These are phyloP conservation scores for Rauvolfia tetraphylla DNA, from an alignment of 257 asterid species.

Conservation along the genomic window DNA sequence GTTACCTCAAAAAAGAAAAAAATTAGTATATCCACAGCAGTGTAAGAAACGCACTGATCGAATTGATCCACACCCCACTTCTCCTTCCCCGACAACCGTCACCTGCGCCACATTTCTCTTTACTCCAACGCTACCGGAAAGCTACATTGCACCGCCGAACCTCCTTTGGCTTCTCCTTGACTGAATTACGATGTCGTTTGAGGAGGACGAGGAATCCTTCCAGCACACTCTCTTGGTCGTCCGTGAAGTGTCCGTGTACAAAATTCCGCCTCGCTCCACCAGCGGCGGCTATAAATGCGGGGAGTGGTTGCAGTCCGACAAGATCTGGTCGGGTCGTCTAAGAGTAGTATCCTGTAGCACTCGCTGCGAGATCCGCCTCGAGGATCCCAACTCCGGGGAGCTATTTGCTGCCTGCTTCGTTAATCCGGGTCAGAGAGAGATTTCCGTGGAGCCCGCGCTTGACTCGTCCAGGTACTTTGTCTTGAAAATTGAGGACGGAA, in stretches of 20 bases:
- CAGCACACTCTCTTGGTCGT: conserved; percentile 93
- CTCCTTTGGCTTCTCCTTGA: background rate
- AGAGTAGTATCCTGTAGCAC: conserved; percentile 73
- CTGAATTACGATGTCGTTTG: conserved; percentile 56
- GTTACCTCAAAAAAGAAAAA: background rate
- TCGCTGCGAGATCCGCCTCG: conserved; percentile 96
- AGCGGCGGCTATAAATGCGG: conserved; percentile 99
- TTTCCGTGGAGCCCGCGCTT: conserved; percentile 80
- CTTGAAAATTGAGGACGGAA: conserved; percentile 86
- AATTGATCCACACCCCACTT: background rate
- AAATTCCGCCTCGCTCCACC: conserved; percentile 94
- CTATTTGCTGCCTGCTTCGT: conserved; percentile 95
- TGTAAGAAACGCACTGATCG: background rate
- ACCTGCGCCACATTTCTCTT: background rate
- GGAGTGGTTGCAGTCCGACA: conserved; percentile 97
- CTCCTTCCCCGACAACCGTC: background rate
- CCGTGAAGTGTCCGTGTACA: conserved; percentile 87
- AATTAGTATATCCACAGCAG: no score
- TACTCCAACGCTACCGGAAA: background rate
- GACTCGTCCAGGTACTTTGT: conserved; percentile 95
- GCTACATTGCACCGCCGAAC: background rate
- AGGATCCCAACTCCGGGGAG: conserved; percentile 86
- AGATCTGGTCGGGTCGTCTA: conserved; percentile 96
- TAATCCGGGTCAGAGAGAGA: conserved; percentile 81
- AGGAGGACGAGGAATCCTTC: conserved; percentile 78